Conservation (phyloP, 2,329 filamentous ascomycete species). For the Fusarium sp. region DNA sequence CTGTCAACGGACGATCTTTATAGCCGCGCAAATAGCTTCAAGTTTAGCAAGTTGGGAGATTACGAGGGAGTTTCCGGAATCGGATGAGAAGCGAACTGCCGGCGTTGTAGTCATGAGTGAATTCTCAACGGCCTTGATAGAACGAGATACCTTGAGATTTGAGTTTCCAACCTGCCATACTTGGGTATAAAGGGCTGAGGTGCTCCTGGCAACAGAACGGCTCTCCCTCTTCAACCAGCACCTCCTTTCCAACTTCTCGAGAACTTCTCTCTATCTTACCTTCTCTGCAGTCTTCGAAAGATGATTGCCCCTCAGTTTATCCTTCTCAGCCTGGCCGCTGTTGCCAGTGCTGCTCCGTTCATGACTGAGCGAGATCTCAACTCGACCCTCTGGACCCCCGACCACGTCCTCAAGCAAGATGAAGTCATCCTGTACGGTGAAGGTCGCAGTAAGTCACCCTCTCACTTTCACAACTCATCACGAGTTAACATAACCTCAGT, state of each 20-base stretch:
- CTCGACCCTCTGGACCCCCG: constrained; percentile 24
- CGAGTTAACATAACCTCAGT: not conserved
- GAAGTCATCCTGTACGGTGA: constrained; percentile 30
- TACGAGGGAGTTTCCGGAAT: not conserved
- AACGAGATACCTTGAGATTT: rapidly evolving
- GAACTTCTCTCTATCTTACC: rapidly evolving
- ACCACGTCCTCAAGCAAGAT: constrained; percentile 20
- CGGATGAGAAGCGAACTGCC: not conserved
- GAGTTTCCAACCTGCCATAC: rapidly evolving
- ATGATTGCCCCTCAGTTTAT: not conserved
- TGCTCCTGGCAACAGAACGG: rapidly evolving
- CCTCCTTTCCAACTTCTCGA: rapidly evolving
- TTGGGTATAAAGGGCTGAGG: not conserved
- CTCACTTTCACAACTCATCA: rapidly evolving
- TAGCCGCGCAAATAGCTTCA: not conserved
- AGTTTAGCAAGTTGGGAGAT: rapidly evolving
- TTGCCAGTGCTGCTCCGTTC: constrained; percentile 20
- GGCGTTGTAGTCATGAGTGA: not conserved
- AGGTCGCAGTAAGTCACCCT: constrained; percentile 7
- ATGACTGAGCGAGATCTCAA: constrained; percentile 13
- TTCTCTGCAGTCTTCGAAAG: rapidly evolving
- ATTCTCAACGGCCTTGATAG: rapidly evolving
- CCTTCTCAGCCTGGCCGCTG: not conserved
- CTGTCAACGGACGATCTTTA: rapidly evolving
- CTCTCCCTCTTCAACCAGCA: rapidly evolving